These are phyloP conservation scores for Colletotrichum sansevieriae DNA, from an alignment of 2,329 filamentous ascomycete species.

Conservation along the genomic window DNA sequence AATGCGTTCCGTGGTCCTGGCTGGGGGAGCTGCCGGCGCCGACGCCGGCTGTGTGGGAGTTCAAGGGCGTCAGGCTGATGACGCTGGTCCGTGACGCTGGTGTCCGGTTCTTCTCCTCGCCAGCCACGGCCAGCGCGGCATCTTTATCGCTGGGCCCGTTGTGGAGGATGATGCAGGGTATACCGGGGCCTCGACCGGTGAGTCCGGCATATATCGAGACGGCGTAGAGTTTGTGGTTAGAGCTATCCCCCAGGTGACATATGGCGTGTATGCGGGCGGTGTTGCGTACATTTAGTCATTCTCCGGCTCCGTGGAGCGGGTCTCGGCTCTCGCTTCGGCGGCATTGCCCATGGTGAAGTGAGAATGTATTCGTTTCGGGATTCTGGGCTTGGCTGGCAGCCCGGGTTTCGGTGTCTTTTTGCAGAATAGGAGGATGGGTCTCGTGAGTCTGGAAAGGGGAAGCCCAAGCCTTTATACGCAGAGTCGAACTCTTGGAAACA, in stretches of 20 bases:
- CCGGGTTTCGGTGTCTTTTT: not conserved
- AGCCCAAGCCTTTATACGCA: too few relatives aligned
- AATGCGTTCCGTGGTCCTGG: not conserved
- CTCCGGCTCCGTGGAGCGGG: not conserved
- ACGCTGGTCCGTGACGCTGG: not conserved
- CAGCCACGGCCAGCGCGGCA: not conserved
- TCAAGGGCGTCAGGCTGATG: constrained; percentile 2
- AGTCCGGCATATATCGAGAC: constrained; percentile 1
- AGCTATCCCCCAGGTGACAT: constrained; percentile 12
- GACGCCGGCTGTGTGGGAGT: not conserved
- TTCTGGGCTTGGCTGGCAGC: too few relatives aligned
- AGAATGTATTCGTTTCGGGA: too few relatives aligned
- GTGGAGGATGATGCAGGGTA: constrained; percentile 2
- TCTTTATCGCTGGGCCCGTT: constrained; percentile 12
- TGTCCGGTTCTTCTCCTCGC: constrained; percentile 10
- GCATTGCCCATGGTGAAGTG: not conserved
- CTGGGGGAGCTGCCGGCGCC: not conserved
- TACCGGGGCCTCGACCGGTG: not conserved
- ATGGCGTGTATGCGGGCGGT: not conserved
- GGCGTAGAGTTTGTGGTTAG: constrained; percentile 15
- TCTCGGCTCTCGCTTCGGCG: not conserved
- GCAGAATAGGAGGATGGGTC: too few relatives aligned
- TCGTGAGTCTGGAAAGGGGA: too few relatives aligned
- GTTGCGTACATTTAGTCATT: not conserved
- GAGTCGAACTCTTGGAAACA: too few relatives aligned